Percentiles rank a stretch among this genome's conserved stretches.
Conservation (phyloP, 2,329 filamentous ascomycete species). For the Epicoccum sorghinum region DNA sequence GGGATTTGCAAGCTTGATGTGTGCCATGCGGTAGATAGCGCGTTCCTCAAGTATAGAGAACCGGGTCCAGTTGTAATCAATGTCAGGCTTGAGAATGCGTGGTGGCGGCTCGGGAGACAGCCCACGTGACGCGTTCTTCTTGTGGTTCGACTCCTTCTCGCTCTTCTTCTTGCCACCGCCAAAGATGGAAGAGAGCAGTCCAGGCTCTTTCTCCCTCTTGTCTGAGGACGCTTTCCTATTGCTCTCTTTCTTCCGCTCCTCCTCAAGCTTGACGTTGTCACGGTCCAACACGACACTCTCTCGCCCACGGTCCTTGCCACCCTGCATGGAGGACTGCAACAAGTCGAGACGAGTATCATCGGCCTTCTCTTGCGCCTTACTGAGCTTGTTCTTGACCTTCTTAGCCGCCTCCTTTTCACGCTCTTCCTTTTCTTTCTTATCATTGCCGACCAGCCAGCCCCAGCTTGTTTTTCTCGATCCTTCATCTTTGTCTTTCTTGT, state of each 20-base stretch:
- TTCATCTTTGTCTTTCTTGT: conserved; percentile 76
- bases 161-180: conserved; percentile 87
- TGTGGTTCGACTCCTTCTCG: conserved; percentile 74
- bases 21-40: conserved; percentile 97
- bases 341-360: conserved; percentile 86
- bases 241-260: conserved; percentile 82
- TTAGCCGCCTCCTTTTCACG: conserved; percentile 48
- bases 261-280: conserved; percentile 74
- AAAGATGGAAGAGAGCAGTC: conserved; percentile 93
- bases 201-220: conserved; percentile 87
- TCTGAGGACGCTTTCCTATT: conserved; percentile 71
- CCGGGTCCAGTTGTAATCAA: conserved; percentile 95
- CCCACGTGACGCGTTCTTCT: conserved; percentile 74
- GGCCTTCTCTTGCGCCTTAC: conserved; percentile 60
- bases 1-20: conserved; percentile 98
- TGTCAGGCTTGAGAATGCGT: conserved; percentile 77
- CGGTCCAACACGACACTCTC: conserved; percentile 87
- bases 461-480: conserved; percentile 76
- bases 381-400: conserved; percentile 67
- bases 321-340: conserved; percentile 84
- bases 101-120: conserved; percentile 78
- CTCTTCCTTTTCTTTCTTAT: conserved; percentile 57
- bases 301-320: conserved; percentile 61
- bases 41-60: conserved; percentile 95
- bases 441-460: conserved; percentile 73